Base-by-base conservation (phyloP, 768 basidiomycete species). In the Leucogyrophana mollusca region DNA sequence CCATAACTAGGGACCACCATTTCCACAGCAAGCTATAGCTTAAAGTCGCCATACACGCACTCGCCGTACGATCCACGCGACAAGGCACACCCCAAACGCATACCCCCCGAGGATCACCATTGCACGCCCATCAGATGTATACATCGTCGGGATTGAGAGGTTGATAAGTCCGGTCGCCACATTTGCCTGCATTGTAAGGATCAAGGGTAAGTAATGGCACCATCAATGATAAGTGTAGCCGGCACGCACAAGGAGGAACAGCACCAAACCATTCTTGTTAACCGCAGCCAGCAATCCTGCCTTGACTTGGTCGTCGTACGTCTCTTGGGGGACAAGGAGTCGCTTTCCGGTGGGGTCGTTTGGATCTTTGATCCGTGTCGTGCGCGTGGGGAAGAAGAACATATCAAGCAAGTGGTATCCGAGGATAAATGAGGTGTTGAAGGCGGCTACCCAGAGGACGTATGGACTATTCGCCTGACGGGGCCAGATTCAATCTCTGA, bases 391-490 rank as follows among this genome's bases (percentile, higher is more conserved):
- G 62, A 79, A 85, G 64, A 91, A 87, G 34, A 67, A 56, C 45
- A 87, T 74, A 55, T 97, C 90, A 34, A 96, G 67, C 18, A 83
- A 51, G 34, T 94, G 73, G 68, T 96, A 95, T 10, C 79, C 82
- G 4, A 93, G 73, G 13, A 97, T 69, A 70, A 93, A 93, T 3
- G 83, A 77, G 0, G 85, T 84, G 61, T 97, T 98, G 80, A 81
- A 95, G 9, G 90, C 93, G 1, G 81, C 78, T 7, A 88, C 78
- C 93, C 94, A 97, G 14, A 93, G 65, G 27, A 94, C 82, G 65
- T 99, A 98, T 4, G 88, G 77, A 23, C 92, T 56, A 58, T 98
- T 97, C 36, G 85, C 90, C 94, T 94, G 54, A 9, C n/a, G n/a
- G n/a, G n/a, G n/a, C n/a, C 9, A 33, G n/a, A 33, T 33, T 33